phyloP scores from a whole-genome alignment of 2,329 filamentous ascomycete species.

The Lachnellula arida region DNA sequence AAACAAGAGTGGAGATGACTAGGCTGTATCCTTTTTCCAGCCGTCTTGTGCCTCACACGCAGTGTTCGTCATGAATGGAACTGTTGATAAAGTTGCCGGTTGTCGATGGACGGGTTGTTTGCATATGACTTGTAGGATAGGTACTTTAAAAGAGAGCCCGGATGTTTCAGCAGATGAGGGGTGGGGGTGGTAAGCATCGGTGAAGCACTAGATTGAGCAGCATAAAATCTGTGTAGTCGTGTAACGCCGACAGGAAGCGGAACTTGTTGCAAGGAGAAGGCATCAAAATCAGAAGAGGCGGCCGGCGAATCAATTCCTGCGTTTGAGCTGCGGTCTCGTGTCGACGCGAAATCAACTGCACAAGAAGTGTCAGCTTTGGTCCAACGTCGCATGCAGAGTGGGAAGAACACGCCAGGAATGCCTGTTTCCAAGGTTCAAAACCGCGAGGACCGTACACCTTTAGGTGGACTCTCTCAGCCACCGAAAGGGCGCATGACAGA shows the following conservation, averaged over 20 bases:
- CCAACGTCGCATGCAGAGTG: background rate
- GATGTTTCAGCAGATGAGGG: constrained; percentile 5
- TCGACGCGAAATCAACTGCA: constrained; percentile 4
- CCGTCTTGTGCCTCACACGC: background rate
- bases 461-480: constrained; percentile 1
- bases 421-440: constrained; percentile 25
- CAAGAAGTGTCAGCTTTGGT: background rate
- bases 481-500: constrained; percentile 10
- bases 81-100: background rate
- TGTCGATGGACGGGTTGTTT: background rate
- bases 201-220: constrained; percentile 16
- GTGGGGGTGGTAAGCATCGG: constrained; percentile 13
- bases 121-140: constrained; percentile 1
- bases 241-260: background rate
- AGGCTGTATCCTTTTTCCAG: background rate
- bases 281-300: constrained; percentile 15
- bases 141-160: background rate
- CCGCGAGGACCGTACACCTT: constrained; percentile 3
- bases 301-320: constrained; percentile 8
- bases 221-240: constrained; percentile 13
- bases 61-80: background rate
- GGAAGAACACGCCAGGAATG: constrained; percentile 11
- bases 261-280: constrained; percentile 7
- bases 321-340: background rate
- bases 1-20: background rate